A percentile compares a stretch with the other conserved stretches of the same genome.
Conservation (phyloP, 441 rosid genomes). For the Erysimum cheiri region DNA sequence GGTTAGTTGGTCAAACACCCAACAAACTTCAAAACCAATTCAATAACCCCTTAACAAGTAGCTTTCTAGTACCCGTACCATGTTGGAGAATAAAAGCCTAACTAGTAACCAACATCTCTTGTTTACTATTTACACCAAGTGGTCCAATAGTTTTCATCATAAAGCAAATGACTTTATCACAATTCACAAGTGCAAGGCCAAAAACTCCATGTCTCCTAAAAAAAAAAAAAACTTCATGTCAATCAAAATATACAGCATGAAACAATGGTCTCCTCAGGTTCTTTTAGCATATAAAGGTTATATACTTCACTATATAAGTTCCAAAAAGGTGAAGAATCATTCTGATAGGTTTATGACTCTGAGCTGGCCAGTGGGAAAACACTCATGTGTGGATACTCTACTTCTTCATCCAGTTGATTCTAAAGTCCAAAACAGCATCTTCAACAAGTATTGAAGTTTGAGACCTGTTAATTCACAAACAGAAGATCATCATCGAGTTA, state of each 20-base stretch:
- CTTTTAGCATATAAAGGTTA: conserved; percentile 1
- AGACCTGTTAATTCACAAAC: conserved; percentile 52
- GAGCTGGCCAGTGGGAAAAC: conserved; percentile 62
- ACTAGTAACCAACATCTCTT: conserved; percentile 27
- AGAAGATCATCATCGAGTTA: too few species aligned
- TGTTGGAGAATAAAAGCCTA: conserved; percentile 33
- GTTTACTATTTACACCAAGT: conserved; percentile 31
- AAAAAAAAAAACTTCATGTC: conserved; percentile 24
- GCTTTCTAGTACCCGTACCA: conserved; percentile 34
- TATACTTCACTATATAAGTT: conserved; percentile 20
- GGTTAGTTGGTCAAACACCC: conserved; percentile 39
- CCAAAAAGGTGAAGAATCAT: conserved; percentile 40
- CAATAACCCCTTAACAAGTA: conserved; percentile 35
- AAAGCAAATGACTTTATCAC: conserved; percentile 27
- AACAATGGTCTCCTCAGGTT: conserved; percentile 12
- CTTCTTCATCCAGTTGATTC: conserved; percentile 72
- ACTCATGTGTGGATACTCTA: conserved; percentile 70
- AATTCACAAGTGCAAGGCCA: conserved; percentile 17
- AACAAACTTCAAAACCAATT: conserved; percentile 36
- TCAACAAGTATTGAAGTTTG: conserved; percentile 74
- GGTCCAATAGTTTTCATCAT: conserved; percentile 41
- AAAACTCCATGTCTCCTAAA: too few species aligned
- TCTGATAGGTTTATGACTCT: conserved; percentile 55
- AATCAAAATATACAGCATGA: background rate
- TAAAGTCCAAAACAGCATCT: conserved; percentile 80